Base-by-base conservation (phyloP, 2,329 filamentous ascomycete species). In the Epichloe sylvatica region DNA sequence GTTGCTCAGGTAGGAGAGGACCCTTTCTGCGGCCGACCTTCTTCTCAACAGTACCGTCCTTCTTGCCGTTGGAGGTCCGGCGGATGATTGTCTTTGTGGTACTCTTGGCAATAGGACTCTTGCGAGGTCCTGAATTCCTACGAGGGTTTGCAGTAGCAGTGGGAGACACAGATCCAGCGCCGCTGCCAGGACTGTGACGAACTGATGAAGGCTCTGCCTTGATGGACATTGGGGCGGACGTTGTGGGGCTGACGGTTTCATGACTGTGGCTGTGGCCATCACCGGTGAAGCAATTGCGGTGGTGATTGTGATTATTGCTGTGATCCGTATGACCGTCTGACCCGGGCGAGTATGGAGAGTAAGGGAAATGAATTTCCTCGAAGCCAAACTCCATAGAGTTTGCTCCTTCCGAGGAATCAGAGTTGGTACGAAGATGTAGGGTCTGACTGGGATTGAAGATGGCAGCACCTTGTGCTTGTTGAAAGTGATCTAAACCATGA, bases 391-490 rank as follows among this genome's bases (percentile, higher is more conserved):
- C 64, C 73, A 84, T 62, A 61, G 83, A 71, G 64, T 76, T 73
- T 65, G 79, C 66, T 58, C 81, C 79, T 35, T 90, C 84, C 1
- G 85, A 92, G 2, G 88, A 92, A 60, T 94, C 87, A 4, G 90
- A 95, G 59, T 84, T 82, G 49, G 84, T 90, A 57, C 90, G 80
- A 60, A 94, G 77, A 69, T 96, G 91, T 47, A 97, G 72, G 1
- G 89, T 94, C 69, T 95, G 86, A 54, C 84, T 81, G 2, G 91
- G 91, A 67, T 96, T 95, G 73, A 94, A 94, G 61, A 95, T 90
- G 56, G 86, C 82, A 39, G 73, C 66, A 54, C 72, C 78, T 47
- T 78, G 76, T 5, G 62, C 60, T 51, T 73, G 70, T 46, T 67
- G 64, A 52, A 68, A 67, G 57, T 91, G 85, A 57, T 85, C 81